A percentile compares a stretch with the other conserved stretches of the same genome.
These are phyloP conservation scores for Coemansia sp. DNA, from an alignment of 192 early-diverging fungal genomes.

Conservation along the genomic window DNA sequence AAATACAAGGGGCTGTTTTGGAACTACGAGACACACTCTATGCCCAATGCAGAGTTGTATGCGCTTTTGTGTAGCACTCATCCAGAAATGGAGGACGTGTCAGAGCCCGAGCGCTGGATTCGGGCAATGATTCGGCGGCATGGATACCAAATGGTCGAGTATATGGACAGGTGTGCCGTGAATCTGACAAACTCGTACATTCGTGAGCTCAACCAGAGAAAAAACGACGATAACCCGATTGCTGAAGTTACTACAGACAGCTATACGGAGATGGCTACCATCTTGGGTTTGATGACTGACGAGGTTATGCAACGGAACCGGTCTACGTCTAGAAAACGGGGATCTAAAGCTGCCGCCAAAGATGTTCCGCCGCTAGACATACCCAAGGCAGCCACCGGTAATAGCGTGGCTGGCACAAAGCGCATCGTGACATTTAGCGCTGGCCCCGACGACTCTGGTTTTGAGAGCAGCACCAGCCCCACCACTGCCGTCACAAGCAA, in stretches of 20 bases:
- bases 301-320: conserved; percentile 12
- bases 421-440: not conserved
- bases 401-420: not conserved
- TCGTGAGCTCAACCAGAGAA: conserved; percentile 13
- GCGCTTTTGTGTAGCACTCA: not conserved
- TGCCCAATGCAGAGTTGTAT: not conserved
- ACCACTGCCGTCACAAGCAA: not conserved
- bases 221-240: not conserved
- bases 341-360: not conserved
- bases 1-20: conserved; percentile 21
- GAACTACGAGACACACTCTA: conserved; percentile 5
- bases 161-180: conserved; percentile 31
- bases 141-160: conserved; percentile 27
- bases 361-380: not conserved
- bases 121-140: conserved; percentile 48
- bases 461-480: not conserved
- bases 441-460: not conserved
- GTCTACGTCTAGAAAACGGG: not conserved
- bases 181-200: conserved; percentile 34
- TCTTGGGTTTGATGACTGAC: conserved; percentile 12
- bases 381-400: not conserved
- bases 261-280: not conserved
- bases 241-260: not conserved
- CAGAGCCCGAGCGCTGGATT: conserved; percentile 45
- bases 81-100: conserved; percentile 27